Percentiles rank a stretch among this genome's conserved stretches.
phyloP scores from a whole-genome alignment of 768 basidiomycete genomes.

The Pleurotus giganteus region DNA sequence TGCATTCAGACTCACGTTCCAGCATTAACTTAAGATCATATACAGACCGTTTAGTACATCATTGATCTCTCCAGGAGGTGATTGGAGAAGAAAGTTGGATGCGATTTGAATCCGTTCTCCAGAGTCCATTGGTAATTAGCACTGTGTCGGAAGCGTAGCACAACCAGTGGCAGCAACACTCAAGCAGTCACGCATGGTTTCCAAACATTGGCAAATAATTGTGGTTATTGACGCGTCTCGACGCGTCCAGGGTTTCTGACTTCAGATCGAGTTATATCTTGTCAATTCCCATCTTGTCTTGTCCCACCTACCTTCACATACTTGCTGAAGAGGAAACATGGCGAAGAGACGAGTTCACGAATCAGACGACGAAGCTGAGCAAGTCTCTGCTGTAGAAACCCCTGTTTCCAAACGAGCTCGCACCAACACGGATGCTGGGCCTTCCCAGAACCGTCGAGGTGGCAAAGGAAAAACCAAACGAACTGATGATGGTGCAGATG shows the following conservation, averaged over 20 bases:
- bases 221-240: neutral
- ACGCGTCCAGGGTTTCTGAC: conserved; percentile 7
- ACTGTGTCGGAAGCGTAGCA: too few species aligned
- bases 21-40: conserved; percentile 7
- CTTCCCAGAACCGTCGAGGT: conserved; percentile 20
- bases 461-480: conserved; percentile 31
- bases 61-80: conserved; percentile 95
- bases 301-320: conserved; percentile 6
- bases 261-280: conserved; percentile 1
- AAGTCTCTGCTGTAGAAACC: conserved; percentile 16
- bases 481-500: conserved; percentile 29
- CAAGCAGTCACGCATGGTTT: too few species aligned
- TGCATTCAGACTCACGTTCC: neutral
- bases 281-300: neutral
- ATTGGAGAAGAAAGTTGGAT: conserved; percentile 79
- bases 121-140: conserved; percentile 45
- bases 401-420: conserved; percentile 30
- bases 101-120: conserved; percentile 69
- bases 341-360: conserved; percentile 50
- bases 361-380: conserved; percentile 45
- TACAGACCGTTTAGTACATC: conserved; percentile 86
- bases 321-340: too few species aligned
- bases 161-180: too few species aligned
- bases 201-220: neutral
- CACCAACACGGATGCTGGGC: conserved; percentile 24